Evolutionary conservation across 2,329 filamentous ascomycete genomes (phyloP).

Genomic region (Fusarium tuaranense): DNA sequence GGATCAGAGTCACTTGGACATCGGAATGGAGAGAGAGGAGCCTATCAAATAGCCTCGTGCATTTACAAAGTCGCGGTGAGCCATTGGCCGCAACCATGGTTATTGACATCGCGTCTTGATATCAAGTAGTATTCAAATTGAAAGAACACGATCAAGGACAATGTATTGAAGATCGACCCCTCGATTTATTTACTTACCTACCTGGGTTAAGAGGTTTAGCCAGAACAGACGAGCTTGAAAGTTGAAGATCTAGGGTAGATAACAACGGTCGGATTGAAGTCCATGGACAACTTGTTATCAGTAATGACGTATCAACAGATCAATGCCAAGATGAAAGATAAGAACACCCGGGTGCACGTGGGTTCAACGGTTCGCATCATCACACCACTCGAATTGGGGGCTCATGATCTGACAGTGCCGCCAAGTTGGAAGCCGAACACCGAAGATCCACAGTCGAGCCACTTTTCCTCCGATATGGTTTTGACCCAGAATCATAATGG

Average conservation of each 20-base stretch:
- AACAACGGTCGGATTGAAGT: neutral
- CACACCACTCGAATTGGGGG: neutral
- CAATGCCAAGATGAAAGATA: neutral
- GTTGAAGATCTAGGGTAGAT: neutral
- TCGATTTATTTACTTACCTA: too few relatives aligned
- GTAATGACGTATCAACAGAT: neutral
- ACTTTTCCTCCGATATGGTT: neutral
- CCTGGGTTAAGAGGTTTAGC: neutral
- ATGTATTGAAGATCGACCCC: too few relatives aligned
- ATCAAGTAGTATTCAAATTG: too few relatives aligned
- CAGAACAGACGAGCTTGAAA: neutral
- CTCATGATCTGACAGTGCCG: neutral
- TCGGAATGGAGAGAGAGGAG: too few relatives aligned
- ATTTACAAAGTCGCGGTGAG: too few relatives aligned
- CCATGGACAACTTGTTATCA: neutral
- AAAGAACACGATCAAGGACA: too few relatives aligned
- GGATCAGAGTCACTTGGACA: too few relatives aligned
- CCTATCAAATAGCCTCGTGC: too few relatives aligned
- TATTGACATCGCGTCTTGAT: too few relatives aligned
- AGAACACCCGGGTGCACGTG: neutral
- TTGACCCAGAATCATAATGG: neutral
- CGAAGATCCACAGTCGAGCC: conserved; percentile 2
- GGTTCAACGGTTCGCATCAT: neutral
- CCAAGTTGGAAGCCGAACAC: neutral
- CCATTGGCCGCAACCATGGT: too few relatives aligned